These are phyloP conservation scores for Phellopilus nigrolimitatus DNA, from an alignment of 1,284 basidiomycete species.

Conservation along the genomic window DNA sequence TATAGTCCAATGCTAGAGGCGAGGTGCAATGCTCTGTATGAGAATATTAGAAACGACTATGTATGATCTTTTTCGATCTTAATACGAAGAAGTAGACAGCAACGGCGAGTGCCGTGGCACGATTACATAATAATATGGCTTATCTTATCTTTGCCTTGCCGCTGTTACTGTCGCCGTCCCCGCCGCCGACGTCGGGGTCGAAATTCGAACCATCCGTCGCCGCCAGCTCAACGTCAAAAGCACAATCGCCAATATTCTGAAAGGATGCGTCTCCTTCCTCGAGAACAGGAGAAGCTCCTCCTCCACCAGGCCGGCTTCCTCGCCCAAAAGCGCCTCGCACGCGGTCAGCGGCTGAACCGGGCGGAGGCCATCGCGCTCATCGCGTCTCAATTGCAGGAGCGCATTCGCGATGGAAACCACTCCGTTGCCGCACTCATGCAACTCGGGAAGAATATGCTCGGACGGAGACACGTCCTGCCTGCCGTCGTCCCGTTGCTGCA, in stretches of 20 bases:
- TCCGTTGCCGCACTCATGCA: constrained; percentile 91
- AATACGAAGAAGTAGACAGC: no score
- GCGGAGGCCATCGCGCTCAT: constrained; percentile 90
- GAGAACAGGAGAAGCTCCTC: constrained; percentile 37
- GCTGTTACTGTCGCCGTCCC: no score
- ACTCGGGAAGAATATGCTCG: constrained; percentile 84
- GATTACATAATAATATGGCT: no score
- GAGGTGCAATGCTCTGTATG: not conserved
- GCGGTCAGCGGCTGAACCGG: constrained; percentile 83
- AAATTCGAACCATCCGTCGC: no score
- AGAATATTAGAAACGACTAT: not conserved
- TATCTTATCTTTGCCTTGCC: no score
- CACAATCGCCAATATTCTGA: no score
- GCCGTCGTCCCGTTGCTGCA: constrained; percentile 64
- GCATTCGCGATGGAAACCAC: constrained; percentile 90
- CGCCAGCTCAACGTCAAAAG: no score
- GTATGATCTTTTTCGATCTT: no score
- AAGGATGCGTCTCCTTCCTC: constrained; percentile 33
- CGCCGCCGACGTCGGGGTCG: no score
- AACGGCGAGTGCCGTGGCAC: no score
- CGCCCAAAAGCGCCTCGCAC: constrained; percentile 91
- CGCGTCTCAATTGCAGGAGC: constrained; percentile 87
- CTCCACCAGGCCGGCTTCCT: constrained; percentile 66
- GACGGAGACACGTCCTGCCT: constrained; percentile 86
- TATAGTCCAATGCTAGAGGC: not conserved